Evolutionary conservation across 2,329 filamentous ascomycete genomes (phyloP), one percentile per base, ranked within the genome.

Genomic region (Alternaria brassicicola): DNA sequence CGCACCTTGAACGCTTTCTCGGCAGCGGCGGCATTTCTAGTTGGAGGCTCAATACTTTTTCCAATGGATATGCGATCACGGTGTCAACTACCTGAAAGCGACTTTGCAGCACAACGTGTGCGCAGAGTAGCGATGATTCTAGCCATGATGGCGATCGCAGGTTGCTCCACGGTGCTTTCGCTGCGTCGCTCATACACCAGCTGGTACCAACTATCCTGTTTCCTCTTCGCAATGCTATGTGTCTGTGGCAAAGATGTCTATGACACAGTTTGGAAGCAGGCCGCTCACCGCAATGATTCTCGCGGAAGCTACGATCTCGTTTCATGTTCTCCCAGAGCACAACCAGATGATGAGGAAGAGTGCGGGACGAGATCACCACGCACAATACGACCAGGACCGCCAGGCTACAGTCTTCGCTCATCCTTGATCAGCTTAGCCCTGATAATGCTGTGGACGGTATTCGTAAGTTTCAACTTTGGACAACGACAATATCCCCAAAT

Each of bases 171-270:
- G 1, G 58, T 57, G 4, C 54, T 66, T 9, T 57, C 47, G 21
- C 36, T 62, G 33, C 65, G 62, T n/a, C 68, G 69, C 15, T 69
- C 69, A 17, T 70, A 67, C 53, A 66, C 64, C 19, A 65, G 56
- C 19, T 57, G 55, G 48, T 54, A 58, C 25, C 63, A 67, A 42
- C 47, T 62, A 8, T 53, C 55, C 23, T 68, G 59, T 39, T 63
- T 67, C 43, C 50, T 67, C 6, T 25, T 68, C 25, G 62, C 61
- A 19, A 51, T 64, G 6, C 8, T 55, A 15, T 61, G 61, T 19
- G 54, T 59, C 10, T 39, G 55, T 21, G 47, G 50, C 26, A 62
- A 48, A 48, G 42, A 56, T n/a, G 33, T 50, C 23, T 53, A 57
- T 33, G 23, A 21, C 21, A 26, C 17, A 4, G 19, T 52, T 41